Evolutionary conservation across 176 grass and related monocot species (phyloP), one percentile per base, ranked within the genome.

Genomic region (Rhynchospora breviuscula): DNA sequence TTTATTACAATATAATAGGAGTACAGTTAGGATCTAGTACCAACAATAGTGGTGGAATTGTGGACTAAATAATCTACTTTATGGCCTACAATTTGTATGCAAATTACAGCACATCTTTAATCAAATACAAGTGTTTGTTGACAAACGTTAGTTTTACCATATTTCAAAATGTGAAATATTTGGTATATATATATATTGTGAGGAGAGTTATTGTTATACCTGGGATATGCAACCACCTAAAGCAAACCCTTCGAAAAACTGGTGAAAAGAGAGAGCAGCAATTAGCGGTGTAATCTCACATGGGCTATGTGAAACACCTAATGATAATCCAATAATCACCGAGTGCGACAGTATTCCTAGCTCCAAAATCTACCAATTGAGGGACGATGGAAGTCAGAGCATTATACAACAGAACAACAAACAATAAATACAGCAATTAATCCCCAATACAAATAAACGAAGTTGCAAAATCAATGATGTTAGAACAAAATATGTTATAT

Each of bases 331-430:
- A 22, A 97, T 94, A 62, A 97, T 90, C 44, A 94, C 90, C 3
- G 92, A 97, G 87, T 94, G 94, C 0, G 94, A 97, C 47, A 92
- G 86, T 64, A 97, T 97, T n/a, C 94, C 94, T n/a, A 94, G 85
- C 83, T 92, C 94, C 62, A 94, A 71, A 84, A 97, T 92, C 94
- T 97, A 79, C 76, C 0, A 21, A 78, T 7, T 53, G 9, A 77
- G 12, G 15, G 13, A 56, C 6, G 18, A 17, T 15, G 31, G 49
- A 77, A 77, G 35, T 70, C 26, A 52, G 26, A 21, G 43, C 67
- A 21, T 35, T 67, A 67, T 40, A 31, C 10, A 67, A 33, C 1
- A 26, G 22, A 73, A 49, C 8, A 71, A 71, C 45, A 25, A 44
- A 43, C 66, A 45, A n/a, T n/a, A n/a, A 47, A 73, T 10, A 22